These are phyloP conservation scores for Bondarzewia mesenterica DNA, from an alignment of 1,284 basidiomycete species.

Conservation along the genomic window DNA sequence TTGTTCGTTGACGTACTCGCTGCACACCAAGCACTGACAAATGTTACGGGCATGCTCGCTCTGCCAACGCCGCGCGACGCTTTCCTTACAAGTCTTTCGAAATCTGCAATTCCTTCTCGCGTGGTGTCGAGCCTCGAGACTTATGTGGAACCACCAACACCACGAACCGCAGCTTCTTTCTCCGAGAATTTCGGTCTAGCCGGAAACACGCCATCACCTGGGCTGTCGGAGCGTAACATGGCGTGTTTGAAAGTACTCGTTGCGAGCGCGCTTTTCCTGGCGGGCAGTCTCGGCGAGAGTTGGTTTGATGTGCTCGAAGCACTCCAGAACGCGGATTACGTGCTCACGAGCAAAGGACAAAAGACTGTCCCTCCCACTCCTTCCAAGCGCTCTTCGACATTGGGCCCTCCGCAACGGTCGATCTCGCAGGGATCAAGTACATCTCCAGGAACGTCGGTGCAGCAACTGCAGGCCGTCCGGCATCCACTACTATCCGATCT, in stretches of 20 bases:
- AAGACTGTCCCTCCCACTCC: conserved; percentile 20
- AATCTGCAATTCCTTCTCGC: conserved; percentile 81
- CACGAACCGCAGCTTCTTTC: conserved; percentile 42
- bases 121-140: conserved; percentile 81
- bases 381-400: conserved; percentile 2
- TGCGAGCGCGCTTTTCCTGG: conserved; percentile 73
- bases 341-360: conserved; percentile 57
- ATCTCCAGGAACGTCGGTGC: neutral
- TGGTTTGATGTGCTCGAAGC: conserved; percentile 92
- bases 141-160: conserved; percentile 58
- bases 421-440: conserved; percentile 3
- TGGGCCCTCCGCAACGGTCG: conserved; percentile 4
- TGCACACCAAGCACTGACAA: conserved; percentile 79
- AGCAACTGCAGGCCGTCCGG: conserved; percentile 18
- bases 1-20: conserved; percentile 80
- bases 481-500: conserved; percentile 67
- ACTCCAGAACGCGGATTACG: conserved; percentile 89
- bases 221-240: conserved; percentile 82
- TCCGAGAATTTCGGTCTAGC: conserved; percentile 67
- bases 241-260: conserved; percentile 85
- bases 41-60: conserved; percentile 84
- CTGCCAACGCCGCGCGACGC: conserved; percentile 87
- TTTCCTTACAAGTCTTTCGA: conserved; percentile 81
- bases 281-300: conserved; percentile 75
- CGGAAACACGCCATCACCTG: conserved; percentile 46